phyloP scores from a whole-genome alignment of 306 rosid species.

The Mimosa bimucronata region DNA sequence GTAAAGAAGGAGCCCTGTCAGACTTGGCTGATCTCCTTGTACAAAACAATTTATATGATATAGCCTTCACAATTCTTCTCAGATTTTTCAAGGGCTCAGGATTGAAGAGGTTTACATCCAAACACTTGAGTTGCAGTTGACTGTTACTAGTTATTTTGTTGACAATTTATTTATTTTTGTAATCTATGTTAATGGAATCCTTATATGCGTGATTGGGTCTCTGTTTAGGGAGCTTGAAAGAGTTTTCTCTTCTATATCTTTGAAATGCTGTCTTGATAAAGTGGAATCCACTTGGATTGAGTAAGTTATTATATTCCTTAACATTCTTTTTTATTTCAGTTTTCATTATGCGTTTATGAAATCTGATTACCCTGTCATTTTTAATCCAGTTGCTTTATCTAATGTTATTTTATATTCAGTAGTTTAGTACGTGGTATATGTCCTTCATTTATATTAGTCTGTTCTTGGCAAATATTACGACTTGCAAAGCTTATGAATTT shows the following conservation, averaged over 20 bases:
- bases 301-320: constrained; percentile 47
- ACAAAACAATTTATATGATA: constrained; percentile 68
- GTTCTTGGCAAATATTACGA: constrained; percentile 20
- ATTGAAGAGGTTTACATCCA: constrained; percentile 65
- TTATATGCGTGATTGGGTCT: constrained; percentile 32
- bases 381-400: constrained; percentile 5
- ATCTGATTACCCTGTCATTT: neutral
- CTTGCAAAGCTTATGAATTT: constrained; percentile 24
- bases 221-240: constrained; percentile 82
- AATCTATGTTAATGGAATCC: neutral
- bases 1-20: constrained; percentile 58
- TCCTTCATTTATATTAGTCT: constrained; percentile 16
- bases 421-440: constrained; percentile 14
- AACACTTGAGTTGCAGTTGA: constrained; percentile 7
- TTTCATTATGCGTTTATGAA: constrained; percentile 32
- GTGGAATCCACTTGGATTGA: constrained; percentile 60
- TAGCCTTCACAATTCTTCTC: constrained; percentile 74
- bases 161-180: neutral
- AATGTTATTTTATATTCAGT: constrained; percentile 21
- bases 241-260: constrained; percentile 67
- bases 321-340: constrained; percentile 24
- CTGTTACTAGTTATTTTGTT: neutral
- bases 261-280: constrained; percentile 78
- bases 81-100: constrained; percentile 86
- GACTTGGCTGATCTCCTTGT: constrained; percentile 83